phyloP scores from a whole-genome alignment of 208 protist species.

The Leishmania gerbilli region DNA sequence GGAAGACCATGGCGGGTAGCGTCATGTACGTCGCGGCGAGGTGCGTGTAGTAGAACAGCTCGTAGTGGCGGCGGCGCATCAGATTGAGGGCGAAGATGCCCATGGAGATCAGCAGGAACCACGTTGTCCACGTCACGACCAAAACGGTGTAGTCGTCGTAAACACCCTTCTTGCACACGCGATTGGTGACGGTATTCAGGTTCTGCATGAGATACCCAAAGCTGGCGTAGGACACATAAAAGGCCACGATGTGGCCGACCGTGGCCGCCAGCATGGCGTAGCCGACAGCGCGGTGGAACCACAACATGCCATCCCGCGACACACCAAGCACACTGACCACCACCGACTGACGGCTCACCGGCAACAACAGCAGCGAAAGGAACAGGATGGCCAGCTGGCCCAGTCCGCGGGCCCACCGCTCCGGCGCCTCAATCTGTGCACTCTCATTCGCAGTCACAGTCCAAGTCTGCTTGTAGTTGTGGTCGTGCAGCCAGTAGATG shows the following conservation, averaged over 20 bases:
- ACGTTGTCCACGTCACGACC: constrained; percentile 39
- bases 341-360: constrained; percentile 52
- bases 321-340: constrained; percentile 49
- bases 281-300: constrained; percentile 54
- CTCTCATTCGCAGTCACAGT: background rate
- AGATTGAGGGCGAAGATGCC: constrained; percentile 44
- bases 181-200: constrained; percentile 25
- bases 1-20: constrained; percentile 49
- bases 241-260: constrained; percentile 35
- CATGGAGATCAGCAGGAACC: constrained; percentile 50
- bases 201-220: constrained; percentile 24
- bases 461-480: constrained; percentile 57
- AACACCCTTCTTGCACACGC: constrained; percentile 19
- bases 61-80: constrained; percentile 57
- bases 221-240: constrained; percentile 29
- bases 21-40: constrained; percentile 48
- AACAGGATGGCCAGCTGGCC: constrained; percentile 66
- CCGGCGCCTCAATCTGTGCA: constrained; percentile 17
- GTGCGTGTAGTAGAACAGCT: constrained; percentile 78
- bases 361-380: constrained; percentile 59
- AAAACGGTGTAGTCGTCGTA: constrained; percentile 46
- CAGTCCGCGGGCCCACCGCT: constrained; percentile 46
- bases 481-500: constrained; percentile 65
- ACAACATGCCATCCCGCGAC: constrained; percentile 58
- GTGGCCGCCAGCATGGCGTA: constrained; percentile 36